Evolutionary conservation across 2,329 filamentous ascomycete genomes (phyloP).

Genomic region (Sclerotinia glacialis): DNA sequence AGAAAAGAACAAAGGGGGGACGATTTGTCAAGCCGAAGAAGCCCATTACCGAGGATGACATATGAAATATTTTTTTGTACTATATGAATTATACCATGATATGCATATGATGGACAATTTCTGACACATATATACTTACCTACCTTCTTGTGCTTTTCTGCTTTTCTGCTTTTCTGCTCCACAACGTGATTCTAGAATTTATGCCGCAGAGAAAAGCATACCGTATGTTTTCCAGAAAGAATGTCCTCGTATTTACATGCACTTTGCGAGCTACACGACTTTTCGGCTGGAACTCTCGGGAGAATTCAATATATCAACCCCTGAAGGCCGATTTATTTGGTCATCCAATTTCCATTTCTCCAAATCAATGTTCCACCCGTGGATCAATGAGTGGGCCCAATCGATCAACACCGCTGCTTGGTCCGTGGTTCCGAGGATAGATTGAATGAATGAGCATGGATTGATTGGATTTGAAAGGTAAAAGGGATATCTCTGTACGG

Average conservation of each 20-base stretch:
- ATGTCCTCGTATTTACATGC: background rate
- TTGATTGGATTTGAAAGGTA: background rate
- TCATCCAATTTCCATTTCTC: slow-evolving; percentile 6
- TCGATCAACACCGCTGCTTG: slow-evolving; percentile 11
- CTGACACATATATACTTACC: background rate
- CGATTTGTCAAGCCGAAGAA: slow-evolving; percentile 41
- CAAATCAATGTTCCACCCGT: slow-evolving; percentile 8
- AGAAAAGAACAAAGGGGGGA: slow-evolving; percentile 40
- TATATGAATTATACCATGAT: slow-evolving; percentile 8
- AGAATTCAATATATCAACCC: slow-evolving; percentile 14
- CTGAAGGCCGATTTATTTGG: slow-evolving; percentile 7
- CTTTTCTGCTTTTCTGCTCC: slow-evolving; percentile 10
- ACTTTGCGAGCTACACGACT: background rate
- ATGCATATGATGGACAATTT: background rate
- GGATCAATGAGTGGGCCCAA: slow-evolving; percentile 4
- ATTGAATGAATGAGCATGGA: too few relatives aligned
- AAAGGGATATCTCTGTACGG: background rate
- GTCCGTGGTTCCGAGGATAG: slow-evolving; percentile 2
- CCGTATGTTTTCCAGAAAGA: background rate
- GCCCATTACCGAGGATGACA: slow-evolving; percentile 37
- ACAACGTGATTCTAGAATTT: slow-evolving; percentile 8
- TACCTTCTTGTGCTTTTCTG: background rate
- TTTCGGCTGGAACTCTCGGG: background rate
- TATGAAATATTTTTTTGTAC: slow-evolving; percentile 21
- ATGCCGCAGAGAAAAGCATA: background rate